Conservation (phyloP, 2,329 filamentous ascomycete species). For the Aspergillus luchuensis region DNA sequence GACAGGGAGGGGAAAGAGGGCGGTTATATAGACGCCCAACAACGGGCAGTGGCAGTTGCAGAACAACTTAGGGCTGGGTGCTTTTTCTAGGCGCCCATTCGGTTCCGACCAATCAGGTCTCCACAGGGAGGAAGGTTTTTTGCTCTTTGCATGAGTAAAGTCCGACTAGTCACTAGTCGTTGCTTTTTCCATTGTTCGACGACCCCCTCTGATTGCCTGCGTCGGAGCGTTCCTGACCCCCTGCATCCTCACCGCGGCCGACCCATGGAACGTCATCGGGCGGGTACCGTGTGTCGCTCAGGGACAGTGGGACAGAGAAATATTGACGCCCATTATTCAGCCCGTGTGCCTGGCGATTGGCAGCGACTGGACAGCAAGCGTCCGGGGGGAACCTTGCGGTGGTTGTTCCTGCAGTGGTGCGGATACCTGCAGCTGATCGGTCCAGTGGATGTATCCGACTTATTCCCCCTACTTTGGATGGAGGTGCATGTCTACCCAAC, state of each 20-base stretch:
- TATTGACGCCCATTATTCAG: background rate
- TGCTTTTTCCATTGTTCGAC: background rate
- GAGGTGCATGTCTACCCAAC: background rate
- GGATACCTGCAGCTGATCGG: background rate
- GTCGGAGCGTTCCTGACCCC: conserved; percentile 2
- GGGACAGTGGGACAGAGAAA: background rate
- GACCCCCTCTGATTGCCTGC: background rate
- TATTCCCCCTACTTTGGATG: background rate
- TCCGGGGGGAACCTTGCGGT: background rate
- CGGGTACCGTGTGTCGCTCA: background rate
- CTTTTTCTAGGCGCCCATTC: background rate
- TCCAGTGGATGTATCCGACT: background rate
- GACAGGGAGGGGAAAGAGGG: background rate
- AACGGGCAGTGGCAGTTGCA: background rate
- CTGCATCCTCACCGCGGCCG: conserved; percentile 5
- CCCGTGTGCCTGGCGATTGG: background rate
- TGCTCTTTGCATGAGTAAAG: background rate
- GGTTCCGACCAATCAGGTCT: background rate
- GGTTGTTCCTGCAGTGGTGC: conserved; percentile 3
- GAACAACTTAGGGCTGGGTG: background rate
- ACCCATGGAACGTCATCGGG: conserved; percentile 10
- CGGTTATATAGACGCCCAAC: conserved; percentile 2
- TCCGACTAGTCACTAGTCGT: background rate
- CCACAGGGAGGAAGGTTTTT: background rate
- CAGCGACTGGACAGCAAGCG: background rate